A percentile compares a stretch with the other conserved stretches of the same genome.
phyloP scores from a whole-genome alignment of 257 asterid species.

The Scutellaria baicalensis region DNA sequence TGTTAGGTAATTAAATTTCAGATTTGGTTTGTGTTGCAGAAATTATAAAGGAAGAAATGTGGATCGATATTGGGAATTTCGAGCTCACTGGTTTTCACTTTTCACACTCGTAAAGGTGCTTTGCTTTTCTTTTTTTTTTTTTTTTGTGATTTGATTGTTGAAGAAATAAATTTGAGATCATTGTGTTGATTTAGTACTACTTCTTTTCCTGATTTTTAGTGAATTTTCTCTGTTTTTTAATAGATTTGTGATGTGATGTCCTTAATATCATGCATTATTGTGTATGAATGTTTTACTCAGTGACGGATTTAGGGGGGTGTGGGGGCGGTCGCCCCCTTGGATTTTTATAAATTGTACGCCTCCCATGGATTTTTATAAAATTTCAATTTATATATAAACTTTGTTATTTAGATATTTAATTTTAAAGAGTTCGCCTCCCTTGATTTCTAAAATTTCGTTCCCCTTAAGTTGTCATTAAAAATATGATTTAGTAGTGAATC shows the following conservation, averaged over 20 bases:
- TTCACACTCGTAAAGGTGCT: conserved; percentile 88
- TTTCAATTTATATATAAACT: no score
- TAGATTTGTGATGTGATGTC: not conserved
- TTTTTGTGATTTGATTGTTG: not conserved
- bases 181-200: not conserved
- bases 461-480: no score
- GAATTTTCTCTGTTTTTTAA: not conserved
- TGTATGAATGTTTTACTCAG: not conserved
- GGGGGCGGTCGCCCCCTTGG: no score
- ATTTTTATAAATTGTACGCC: no score
- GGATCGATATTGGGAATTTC: conserved; percentile 52
- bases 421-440: no score
- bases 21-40: not conserved
- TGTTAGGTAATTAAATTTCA: not conserved
- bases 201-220: not conserved
- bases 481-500: no score
- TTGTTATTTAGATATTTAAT: no score
- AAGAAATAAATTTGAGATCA: not conserved
- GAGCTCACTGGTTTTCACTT: conserved; percentile 85
- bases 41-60: not conserved
- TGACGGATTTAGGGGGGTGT: no score
- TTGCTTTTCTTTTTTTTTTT: not conserved
- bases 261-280: not conserved
- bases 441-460: no score
- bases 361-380: no score